phyloP scores from a whole-genome alignment of 345 rosid species.

The Arabis alpina region DNA sequence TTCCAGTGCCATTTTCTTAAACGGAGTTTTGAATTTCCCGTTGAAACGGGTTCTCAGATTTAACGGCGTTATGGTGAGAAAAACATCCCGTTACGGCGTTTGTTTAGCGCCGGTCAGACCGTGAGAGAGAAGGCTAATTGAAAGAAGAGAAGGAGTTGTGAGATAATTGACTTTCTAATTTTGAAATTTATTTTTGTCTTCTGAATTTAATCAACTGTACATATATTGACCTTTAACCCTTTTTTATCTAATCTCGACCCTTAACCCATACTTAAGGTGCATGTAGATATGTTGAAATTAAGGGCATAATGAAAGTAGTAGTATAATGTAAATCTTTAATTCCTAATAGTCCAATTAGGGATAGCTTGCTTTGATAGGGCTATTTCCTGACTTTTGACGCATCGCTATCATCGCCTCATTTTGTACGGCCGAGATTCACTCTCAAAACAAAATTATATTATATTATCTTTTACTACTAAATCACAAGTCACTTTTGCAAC shows the following conservation, averaged over 20 bases:
- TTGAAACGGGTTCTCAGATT: conserved; percentile 29
- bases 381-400: conserved; percentile 28
- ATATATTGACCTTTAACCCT: conserved; percentile 46
- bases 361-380: conserved; percentile 29
- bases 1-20: conserved; percentile 55
- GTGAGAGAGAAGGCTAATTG: neutral
- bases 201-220: conserved; percentile 19
- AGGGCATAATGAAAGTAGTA: conserved; percentile 23
- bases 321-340: neutral
- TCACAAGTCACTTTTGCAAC: no score
- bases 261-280: conserved; percentile 40
- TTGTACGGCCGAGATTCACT: conserved; percentile 25
- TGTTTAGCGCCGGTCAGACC: conserved; percentile 34
- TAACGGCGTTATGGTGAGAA: conserved; percentile 55
- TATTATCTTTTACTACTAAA: no score
- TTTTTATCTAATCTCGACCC: conserved; percentile 41
- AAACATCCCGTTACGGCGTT: conserved; percentile 58
- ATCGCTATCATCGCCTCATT: conserved; percentile 29
- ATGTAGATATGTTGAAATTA: conserved; percentile 33
- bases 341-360: conserved; percentile 30
- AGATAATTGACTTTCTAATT: conserved; percentile 30
- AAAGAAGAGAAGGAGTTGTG: conserved; percentile 27
- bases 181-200: neutral
- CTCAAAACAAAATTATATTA: neutral
- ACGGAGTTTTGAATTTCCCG: conserved; percentile 7